These are phyloP conservation scores for Metarhizium robertsii DNA, from an alignment of 2,329 filamentous ascomycete genomes.

Conservation along the genomic window DNA sequence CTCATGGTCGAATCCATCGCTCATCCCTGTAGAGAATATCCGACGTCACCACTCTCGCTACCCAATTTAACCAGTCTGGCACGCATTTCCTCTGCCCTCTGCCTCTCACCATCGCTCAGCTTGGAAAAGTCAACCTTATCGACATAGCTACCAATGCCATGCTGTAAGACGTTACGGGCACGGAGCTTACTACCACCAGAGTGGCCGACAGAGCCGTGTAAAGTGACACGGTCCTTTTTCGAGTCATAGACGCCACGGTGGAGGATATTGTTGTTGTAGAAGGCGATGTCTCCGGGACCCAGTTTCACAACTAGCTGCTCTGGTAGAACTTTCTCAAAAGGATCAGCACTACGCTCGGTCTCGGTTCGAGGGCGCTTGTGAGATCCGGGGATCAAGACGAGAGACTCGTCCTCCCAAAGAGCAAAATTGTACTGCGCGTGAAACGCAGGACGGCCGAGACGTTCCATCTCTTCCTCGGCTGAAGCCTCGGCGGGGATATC, in stretches of 20 bases:
- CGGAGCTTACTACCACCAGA: conserved; percentile 42
- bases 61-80: conserved; percentile 53
- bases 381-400: conserved; percentile 70
- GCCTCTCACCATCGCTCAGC: conserved; percentile 32
- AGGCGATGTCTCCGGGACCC: conserved; percentile 67
- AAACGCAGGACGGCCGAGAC: conserved; percentile 51
- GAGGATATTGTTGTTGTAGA: conserved; percentile 86
- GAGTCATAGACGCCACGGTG: conserved; percentile 59
- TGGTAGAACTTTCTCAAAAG: conserved; percentile 52
- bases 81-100: conserved; percentile 55
- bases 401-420: conserved; percentile 62
- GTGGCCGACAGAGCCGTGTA: conserved; percentile 65
- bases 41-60: conserved; percentile 48
- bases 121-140: conserved; percentile 44
- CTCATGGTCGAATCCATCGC: not conserved
- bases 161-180: conserved; percentile 66
- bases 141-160: conserved; percentile 62
- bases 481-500: conserved; percentile 62
- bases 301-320: conserved; percentile 58
- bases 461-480: conserved; percentile 54
- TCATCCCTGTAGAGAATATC: conserved; percentile 51
- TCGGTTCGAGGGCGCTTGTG: conserved; percentile 64
- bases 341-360: conserved; percentile 56
- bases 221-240: conserved; percentile 53
- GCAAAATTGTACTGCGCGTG: conserved; percentile 87